These are phyloP conservation scores for Hypoxylon intermedium DNA, from an alignment of 495 filamentous ascomycete genomes.

Conservation along the genomic window DNA sequence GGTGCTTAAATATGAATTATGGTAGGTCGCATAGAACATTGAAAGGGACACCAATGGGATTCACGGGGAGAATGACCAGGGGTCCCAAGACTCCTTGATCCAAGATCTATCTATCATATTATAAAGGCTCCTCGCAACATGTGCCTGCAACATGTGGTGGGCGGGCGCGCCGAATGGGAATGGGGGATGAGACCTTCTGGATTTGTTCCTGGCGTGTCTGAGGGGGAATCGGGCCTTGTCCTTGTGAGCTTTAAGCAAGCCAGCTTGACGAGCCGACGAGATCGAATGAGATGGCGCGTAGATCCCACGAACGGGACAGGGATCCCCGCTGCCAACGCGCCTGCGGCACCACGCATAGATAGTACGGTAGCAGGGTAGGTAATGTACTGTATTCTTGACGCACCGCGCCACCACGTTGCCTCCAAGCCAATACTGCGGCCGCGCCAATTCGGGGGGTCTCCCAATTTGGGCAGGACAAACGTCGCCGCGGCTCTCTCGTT, in stretches of 20 bases:
- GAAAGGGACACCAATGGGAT: conserved; percentile 10
- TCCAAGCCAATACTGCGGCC: neutral
- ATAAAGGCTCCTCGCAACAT: conserved; percentile 18
- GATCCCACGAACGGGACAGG: conserved; percentile 29
- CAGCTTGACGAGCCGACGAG: conserved; percentile 5
- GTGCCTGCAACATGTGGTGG: conserved; percentile 35
- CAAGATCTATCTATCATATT: conserved; percentile 21
- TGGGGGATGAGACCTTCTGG: conserved; percentile 35
- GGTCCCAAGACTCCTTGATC: conserved; percentile 19
- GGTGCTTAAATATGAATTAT: conserved; percentile 21
- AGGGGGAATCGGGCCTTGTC: conserved; percentile 28
- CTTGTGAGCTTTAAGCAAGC: conserved; percentile 11
- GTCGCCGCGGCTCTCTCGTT: conserved; percentile 5
- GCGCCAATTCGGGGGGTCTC: no score
- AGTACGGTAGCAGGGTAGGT: no score
- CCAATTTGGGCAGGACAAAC: conserved; percentile 19
- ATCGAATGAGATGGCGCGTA: conserved; percentile 24
- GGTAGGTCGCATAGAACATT: conserved; percentile 11
- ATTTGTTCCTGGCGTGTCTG: conserved; percentile 26
- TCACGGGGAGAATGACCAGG: conserved; percentile 28
- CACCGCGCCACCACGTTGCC: neutral
- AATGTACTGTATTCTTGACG: neutral
- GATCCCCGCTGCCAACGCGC: conserved; percentile 13
- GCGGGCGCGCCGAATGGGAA: conserved; percentile 21
- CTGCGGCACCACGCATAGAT: conserved; percentile 6